phyloP scores from a whole-genome alignment of 2,329 filamentous ascomycete genomes.

The Pseudocercospora cruenta region DNA sequence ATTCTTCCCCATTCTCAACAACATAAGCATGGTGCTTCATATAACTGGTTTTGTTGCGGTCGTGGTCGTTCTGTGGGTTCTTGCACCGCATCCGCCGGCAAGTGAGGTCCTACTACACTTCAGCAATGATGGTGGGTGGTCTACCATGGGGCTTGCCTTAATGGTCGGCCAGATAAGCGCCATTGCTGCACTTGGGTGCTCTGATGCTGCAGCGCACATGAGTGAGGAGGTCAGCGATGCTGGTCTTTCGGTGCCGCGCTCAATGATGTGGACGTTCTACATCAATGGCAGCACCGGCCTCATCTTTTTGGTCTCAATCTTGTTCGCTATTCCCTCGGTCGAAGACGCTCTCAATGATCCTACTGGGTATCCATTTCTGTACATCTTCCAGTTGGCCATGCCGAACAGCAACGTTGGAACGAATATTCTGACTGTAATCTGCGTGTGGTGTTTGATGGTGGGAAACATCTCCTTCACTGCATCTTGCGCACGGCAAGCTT shows the following conservation, averaged over 20 bases:
- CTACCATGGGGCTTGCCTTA: conserved; percentile 33
- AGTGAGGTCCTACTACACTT: conserved; percentile 36
- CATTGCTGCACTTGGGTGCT: conserved; percentile 26
- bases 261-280: conserved; percentile 35
- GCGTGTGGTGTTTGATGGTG: conserved; percentile 21
- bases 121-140: conserved; percentile 34
- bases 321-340: conserved; percentile 27
- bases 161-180: conserved; percentile 35
- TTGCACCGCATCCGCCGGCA: conserved; percentile 29
- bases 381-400: conserved; percentile 26
- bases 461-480: conserved; percentile 29
- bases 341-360: conserved; percentile 27
- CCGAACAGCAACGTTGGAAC: conserved; percentile 24
- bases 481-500: conserved; percentile 27
- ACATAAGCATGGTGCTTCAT: conserved; percentile 26
- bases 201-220: conserved; percentile 29
- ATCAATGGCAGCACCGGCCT: conserved; percentile 27
- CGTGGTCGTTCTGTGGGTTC: conserved; percentile 24
- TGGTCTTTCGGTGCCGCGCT: conserved; percentile 33
- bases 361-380: conserved; percentile 27
- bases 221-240: conserved; percentile 31
- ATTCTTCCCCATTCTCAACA: conserved; percentile 26
- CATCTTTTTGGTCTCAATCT: conserved; percentile 24
- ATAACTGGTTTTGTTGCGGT: conserved; percentile 26
- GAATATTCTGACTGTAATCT: conserved; percentile 23